Evolutionary conservation across 2,329 filamentous ascomycete genomes (phyloP).

Genomic region (Colletotrichum tanaceti): DNA sequence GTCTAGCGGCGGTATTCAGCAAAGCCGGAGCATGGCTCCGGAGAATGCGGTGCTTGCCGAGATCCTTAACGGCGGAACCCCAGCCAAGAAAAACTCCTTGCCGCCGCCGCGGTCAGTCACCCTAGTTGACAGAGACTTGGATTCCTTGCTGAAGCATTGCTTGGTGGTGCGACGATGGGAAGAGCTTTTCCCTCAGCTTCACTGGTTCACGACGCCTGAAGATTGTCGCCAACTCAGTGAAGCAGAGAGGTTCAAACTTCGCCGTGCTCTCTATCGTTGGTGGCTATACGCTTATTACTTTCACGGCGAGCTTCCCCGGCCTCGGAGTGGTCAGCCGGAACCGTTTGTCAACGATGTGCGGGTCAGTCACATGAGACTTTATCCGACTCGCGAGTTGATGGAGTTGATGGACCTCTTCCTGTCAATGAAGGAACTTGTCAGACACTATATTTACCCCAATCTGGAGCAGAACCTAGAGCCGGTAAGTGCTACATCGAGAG

Average conservation of each 20-base stretch:
- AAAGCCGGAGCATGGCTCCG: not conserved
- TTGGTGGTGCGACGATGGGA: constrained; percentile 54
- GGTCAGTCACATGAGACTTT: constrained; percentile 56
- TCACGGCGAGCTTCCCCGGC: constrained; percentile 57
- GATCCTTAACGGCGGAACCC: constrained; percentile 16
- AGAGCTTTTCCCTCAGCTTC: constrained; percentile 55
- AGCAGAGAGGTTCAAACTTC: constrained; percentile 59
- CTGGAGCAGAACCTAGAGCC: constrained; percentile 52
- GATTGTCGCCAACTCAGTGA: constrained; percentile 57
- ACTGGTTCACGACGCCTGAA: constrained; percentile 60
- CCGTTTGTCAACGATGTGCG: constrained; percentile 55
- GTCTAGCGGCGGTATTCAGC: constrained; percentile 22
- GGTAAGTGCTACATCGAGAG: constrained; percentile 45
- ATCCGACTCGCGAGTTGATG: constrained; percentile 57
- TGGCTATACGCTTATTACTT: constrained; percentile 66
- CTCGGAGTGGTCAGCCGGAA: constrained; percentile 52
- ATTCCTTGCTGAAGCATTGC: constrained; percentile 50
- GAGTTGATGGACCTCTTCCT: constrained; percentile 60
- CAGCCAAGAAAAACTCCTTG: not conserved
- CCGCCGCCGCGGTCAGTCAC: constrained; percentile 44
- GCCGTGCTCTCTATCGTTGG: constrained; percentile 64
- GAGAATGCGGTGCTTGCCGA: constrained; percentile 11
- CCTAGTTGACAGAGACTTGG: constrained; percentile 50
- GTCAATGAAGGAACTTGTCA: constrained; percentile 58
- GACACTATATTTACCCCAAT: constrained; percentile 60